Percentiles rank a stretch among this genome's conserved stretches.
These are phyloP conservation scores for Cordyceps pruinosa DNA, from an alignment of 2,329 filamentous ascomycete species.

Conservation along the genomic window DNA sequence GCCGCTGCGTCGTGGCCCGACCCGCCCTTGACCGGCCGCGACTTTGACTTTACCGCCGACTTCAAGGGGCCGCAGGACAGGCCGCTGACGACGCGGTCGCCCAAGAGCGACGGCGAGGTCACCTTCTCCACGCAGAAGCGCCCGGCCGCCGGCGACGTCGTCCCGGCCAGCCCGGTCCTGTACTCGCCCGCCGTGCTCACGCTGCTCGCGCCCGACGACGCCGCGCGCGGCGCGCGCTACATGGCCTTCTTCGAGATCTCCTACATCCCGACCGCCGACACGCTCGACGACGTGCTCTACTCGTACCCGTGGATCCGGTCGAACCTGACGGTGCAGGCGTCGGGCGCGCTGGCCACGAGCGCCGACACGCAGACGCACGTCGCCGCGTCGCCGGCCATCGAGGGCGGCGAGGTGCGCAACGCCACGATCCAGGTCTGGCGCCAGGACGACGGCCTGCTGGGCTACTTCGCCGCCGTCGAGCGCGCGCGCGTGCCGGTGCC, in stretches of 20 bases:
- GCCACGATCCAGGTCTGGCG: slow-evolving; percentile 5
- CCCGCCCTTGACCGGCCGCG: background rate
- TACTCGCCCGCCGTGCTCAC: background rate
- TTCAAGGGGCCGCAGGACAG: background rate
- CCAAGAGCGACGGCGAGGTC: background rate
- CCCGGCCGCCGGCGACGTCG: background rate
- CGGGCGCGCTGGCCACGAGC: background rate
- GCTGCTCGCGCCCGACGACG: background rate
- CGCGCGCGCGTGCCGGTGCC: background rate
- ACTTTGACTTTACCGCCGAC: slow-evolving; percentile 1
- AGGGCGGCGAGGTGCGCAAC: slow-evolving; percentile 5
- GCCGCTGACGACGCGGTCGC: background rate
- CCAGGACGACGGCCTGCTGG: background rate
- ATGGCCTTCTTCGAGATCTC: slow-evolving; percentile 3
- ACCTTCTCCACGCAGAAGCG: background rate
- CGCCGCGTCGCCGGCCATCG: background rate
- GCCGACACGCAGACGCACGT: background rate
- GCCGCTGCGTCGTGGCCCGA: slow-evolving; percentile 2
- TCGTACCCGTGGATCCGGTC: background rate
- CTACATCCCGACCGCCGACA: background rate
- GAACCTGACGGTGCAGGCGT: background rate
- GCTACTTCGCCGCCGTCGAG: background rate
- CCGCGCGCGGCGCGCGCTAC: background rate
- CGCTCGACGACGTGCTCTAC: slow-evolving; percentile 2
- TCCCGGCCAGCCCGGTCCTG: background rate